These are phyloP conservation scores for Myxozyma udenii DNA, from an alignment of 805 yeast species.

Conservation along the genomic window DNA sequence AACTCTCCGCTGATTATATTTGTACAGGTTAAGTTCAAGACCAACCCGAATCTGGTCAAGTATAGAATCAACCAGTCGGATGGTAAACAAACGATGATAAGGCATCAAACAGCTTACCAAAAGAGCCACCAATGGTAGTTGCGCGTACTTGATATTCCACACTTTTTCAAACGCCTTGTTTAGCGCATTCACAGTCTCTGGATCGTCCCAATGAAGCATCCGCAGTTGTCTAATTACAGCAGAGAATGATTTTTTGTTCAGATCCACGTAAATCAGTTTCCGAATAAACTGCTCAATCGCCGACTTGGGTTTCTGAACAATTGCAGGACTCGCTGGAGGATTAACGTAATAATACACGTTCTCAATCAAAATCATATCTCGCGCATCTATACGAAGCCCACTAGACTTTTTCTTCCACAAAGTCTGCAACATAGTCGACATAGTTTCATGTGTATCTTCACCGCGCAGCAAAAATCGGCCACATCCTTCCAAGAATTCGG, in stretches of 20 bases:
- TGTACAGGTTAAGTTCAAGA: conserved; percentile 60
- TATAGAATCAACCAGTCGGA: conserved; percentile 56
- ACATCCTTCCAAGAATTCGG: conserved; percentile 67
- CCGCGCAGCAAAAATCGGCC: conserved; percentile 62
- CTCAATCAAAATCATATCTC: conserved; percentile 58
- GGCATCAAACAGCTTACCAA: conserved; percentile 43
- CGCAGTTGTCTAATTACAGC: conserved; percentile 42
- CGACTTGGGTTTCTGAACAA: conserved; percentile 31
- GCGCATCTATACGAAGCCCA: conserved; percentile 49
- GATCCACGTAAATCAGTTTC: conserved; percentile 51
- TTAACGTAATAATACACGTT: conserved; percentile 40
- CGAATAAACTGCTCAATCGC: conserved; percentile 45
- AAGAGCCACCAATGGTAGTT: conserved; percentile 50
- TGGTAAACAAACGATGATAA: conserved; percentile 44
- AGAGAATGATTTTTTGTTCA: conserved; percentile 42
- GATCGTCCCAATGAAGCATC: conserved; percentile 49
- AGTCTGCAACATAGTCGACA: conserved; percentile 60
- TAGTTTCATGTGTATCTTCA: conserved; percentile 55
- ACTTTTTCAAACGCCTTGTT: conserved; percentile 55
- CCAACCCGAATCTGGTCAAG: conserved; percentile 65
- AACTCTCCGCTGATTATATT: conserved; percentile 57
- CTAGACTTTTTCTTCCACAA: conserved; percentile 50
- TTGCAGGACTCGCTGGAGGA: conserved; percentile 44
- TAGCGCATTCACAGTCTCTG: conserved; percentile 39
- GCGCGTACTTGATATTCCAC: conserved; percentile 58